phyloP scores from a whole-genome alignment of 441 rosid genomes.

The Gossypium schwendimanii region DNA sequence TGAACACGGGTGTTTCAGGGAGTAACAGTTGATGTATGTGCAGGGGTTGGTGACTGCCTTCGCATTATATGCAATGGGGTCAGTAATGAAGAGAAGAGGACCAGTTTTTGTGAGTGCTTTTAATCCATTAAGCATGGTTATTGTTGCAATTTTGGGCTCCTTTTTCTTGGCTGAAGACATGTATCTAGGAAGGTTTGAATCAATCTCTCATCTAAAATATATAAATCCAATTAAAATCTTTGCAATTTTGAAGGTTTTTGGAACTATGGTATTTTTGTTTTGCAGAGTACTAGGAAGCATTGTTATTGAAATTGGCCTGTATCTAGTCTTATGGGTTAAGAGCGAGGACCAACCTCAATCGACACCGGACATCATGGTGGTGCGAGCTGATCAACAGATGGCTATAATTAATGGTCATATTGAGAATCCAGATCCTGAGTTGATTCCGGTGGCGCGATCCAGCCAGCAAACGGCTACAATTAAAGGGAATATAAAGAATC shows the following conservation, averaged over 20 bases:
- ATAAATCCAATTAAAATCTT: neutral
- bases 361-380: conserved; percentile 5
- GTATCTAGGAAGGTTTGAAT: conserved; percentile 41
- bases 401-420: neutral
- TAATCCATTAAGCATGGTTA: conserved; percentile 47
- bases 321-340: conserved; percentile 53
- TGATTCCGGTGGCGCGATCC: neutral
- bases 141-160: conserved; percentile 44
- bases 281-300: conserved; percentile 43
- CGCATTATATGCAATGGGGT: conserved; percentile 37
- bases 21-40: neutral
- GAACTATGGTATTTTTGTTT: neutral
- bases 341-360: conserved; percentile 29
- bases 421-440: neutral
- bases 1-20: too few relatives aligned
- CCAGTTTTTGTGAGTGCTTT: conserved; percentile 61
- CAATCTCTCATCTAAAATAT: neutral
- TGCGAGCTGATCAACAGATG: conserved; percentile 4
- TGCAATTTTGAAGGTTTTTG: neutral
- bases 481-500: neutral
- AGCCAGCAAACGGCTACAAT: neutral
- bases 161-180: conserved; percentile 38
- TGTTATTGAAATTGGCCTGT: conserved; percentile 44
- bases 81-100: conserved; percentile 39
- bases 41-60: conserved; percentile 55